Evolutionary conservation across 371 early-diverging fungal species (phyloP).

Genomic region (Mucor plumbeus): DNA sequence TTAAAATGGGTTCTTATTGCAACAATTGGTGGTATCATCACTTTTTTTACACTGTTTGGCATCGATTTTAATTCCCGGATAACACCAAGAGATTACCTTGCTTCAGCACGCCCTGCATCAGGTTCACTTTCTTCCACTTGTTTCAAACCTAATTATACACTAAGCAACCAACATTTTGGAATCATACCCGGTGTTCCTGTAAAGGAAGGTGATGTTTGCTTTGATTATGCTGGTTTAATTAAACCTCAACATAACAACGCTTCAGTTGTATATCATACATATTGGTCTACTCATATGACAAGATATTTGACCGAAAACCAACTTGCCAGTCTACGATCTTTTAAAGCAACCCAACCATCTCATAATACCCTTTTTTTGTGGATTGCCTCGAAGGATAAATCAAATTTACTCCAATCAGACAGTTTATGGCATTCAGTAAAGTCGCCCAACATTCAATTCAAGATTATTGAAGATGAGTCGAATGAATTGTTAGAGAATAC

Average conservation of each 20-base stretch:
- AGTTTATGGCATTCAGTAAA: slow-evolving; percentile 23
- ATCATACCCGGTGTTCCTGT: slow-evolving; percentile 46
- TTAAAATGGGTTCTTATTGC: slow-evolving; percentile 15
- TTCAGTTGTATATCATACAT: slow-evolving; percentile 10
- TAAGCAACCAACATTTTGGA: slow-evolving; percentile 21
- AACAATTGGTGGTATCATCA: slow-evolving; percentile 8
- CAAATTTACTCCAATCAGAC: neutral
- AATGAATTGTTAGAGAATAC: neutral
- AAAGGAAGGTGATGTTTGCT: slow-evolving; percentile 46
- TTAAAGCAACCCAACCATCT: slow-evolving; percentile 45
- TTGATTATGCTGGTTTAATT: slow-evolving; percentile 45
- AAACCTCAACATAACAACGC: slow-evolving; percentile 5
- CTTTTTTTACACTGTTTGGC: slow-evolving; percentile 42
- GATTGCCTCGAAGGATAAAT: slow-evolving; percentile 42
- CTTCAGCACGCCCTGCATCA: slow-evolving; percentile 24
- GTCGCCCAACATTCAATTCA: slow-evolving; percentile 23
- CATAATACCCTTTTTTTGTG: slow-evolving; percentile 42
- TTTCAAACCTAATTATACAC: slow-evolving; percentile 17
- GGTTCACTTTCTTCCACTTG: slow-evolving; percentile 29
- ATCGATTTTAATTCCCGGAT: slow-evolving; percentile 53
- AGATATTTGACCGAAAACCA: slow-evolving; percentile 33
- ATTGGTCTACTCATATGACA: slow-evolving; percentile 26
- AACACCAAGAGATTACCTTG: slow-evolving; percentile 38
- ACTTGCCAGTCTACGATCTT: slow-evolving; percentile 42
- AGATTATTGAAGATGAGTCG: slow-evolving; percentile 22